Conservation (phyloP, 257 asterid species). For the Perilla frutescens region DNA sequence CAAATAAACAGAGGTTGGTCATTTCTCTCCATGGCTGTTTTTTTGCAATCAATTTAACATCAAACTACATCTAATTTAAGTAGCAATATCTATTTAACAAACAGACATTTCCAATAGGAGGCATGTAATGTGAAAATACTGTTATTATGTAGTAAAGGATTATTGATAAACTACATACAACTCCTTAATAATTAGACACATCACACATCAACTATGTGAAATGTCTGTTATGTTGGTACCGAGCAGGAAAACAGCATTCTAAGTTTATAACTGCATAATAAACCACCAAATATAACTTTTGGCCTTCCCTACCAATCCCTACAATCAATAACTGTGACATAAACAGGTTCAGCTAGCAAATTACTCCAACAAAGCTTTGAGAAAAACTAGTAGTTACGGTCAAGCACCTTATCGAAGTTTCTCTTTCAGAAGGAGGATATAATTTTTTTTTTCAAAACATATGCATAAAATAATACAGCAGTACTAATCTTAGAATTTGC, state of each 20-base stretch:
- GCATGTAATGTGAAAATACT: not conserved
- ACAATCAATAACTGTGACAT: not conserved
- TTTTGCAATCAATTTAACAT: not conserved
- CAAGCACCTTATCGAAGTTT: not conserved
- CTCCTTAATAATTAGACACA: not conserved
- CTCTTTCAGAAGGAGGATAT: not conserved
- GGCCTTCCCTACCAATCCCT: not conserved
- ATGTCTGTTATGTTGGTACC: not conserved
- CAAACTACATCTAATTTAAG: not conserved
- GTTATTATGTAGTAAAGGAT: not conserved
- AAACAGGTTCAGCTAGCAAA: not conserved
- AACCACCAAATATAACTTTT: not conserved
- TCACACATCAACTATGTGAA: not conserved
- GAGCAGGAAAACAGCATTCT: not conserved
- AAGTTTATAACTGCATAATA: not conserved
- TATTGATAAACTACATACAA: not conserved
- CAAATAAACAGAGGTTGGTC: constrained; percentile 6
- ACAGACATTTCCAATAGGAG: not conserved
- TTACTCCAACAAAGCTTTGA: not conserved
- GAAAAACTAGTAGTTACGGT: not conserved
- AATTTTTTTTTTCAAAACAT: not conserved
- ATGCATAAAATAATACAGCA: not conserved
- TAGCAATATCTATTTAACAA: too few species aligned
- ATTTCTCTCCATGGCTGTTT: constrained; percentile 1
- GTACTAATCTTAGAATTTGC: not conserved